Base-by-base conservation (phyloP, 2,329 filamentous ascomycete species). In the Fusarium nanum region DNA sequence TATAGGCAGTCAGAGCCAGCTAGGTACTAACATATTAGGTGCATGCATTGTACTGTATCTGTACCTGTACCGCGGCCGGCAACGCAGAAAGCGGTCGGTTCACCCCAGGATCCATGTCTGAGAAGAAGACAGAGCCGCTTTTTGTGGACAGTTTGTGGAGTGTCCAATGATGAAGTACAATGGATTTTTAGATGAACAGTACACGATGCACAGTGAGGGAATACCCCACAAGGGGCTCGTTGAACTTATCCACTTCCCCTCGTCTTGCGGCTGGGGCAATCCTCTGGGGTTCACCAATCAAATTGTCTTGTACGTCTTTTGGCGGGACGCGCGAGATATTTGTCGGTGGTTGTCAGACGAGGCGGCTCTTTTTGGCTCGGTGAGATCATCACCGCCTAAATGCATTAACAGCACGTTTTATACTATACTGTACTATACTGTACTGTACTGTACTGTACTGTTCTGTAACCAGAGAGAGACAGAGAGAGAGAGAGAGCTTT, bases 241-340 rank as follows among this genome's bases (percentile, higher is more conserved):
- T 48, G 48, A 48, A 14, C 18, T 28, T 57, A 27, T 30, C 61
- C 60, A 73, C 68, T 74, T 74, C 72, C 72, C 72, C 72, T 75
- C 72, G 68, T 75, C 65, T 41, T 64, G 71, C 69, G 64, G 71
- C 67, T 74, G 69, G 71, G 67, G 57, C 63, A 63, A 40, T 63
- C 40, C 56, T 64, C 48, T n/a, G 64, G 64, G 63, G 64, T 61
- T 20, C 44, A n/a, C 67, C 67, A 71, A 56, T 65, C 16, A 56
- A 25, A 30, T 37, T 37, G 16, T 37, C 34, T n/a, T n/a, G 37
- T 12, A 23, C 11, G 14, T 30, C 16, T 20, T 20, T 25, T 30
- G 44, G 55, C 67, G 67, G 67, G 67, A 64, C 67, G 62, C 62
- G 68, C 49, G 68, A 70, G 54, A 70, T 70, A 70, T 68, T 71